Base-by-base conservation (phyloP, 306 rosid species). In the Dalbergia oliveri region DNA sequence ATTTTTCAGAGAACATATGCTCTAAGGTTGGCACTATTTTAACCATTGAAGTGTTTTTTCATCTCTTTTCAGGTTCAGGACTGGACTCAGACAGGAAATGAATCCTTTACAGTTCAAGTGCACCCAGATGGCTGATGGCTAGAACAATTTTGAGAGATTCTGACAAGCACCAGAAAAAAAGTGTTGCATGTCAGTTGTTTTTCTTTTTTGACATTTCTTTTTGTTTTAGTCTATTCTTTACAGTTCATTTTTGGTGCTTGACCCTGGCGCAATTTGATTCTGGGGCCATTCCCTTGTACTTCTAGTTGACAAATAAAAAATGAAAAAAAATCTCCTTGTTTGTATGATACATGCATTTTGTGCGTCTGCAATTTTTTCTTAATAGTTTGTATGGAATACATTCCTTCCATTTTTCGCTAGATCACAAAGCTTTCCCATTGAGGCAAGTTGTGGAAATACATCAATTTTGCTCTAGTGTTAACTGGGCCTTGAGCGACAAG, bases 91-190 rank as follows among this genome's bases (percentile, higher is more conserved):
- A 80, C 50, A 63, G 86, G 69, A 73, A 72, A 72, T 81, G 82
- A 77, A 47, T 69, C 73, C 56, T 18, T 16, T 37, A 37, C 41
- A 37, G 7, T 37, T 58, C 51, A 41, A 65, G 45, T 6, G 44
- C 21, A 16, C 31, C 26, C 37, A 39, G 62, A 68, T 78, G 81
- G 84, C 81, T 82, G 51, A 62, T 81, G 86, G 84, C 86, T 82
- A 66, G 80, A 79, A 84, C 88, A 84, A 79, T 87, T 87, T 87
- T 82, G 90, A 81, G 84, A 73, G 88, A 78, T 75, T 76, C 84
- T 87, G 80, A 81, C 88, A 82, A 65, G 74, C 63, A 44, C 81
- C 69, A 77, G 74, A 61, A 73, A 53, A 53, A 53, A 78, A 79
- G 79, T 79, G 79, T 79, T 73, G 80, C 83, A 50, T 83, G 83